These are phyloP conservation scores for Globisporangium paddicum DNA, from an alignment of 352 stramenopile genomes.

Conservation along the genomic window DNA sequence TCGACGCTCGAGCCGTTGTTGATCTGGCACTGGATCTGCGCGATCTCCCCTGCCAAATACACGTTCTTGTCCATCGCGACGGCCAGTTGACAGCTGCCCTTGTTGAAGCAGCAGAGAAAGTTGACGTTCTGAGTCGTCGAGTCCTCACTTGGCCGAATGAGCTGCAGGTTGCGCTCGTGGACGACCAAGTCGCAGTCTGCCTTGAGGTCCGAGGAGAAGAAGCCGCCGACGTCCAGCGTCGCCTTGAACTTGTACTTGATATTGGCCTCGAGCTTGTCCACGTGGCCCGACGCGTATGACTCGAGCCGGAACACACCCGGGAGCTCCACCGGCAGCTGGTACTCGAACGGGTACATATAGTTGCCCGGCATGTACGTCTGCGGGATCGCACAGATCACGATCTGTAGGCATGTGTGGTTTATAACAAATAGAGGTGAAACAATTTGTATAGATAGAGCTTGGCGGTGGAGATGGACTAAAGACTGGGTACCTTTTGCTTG, in stretches of 20 bases:
- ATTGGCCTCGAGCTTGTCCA: constrained; percentile 42
- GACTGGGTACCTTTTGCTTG: constrained; percentile 42
- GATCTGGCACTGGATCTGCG: constrained; percentile 58
- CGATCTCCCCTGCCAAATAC: constrained; percentile 53
- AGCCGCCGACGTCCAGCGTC: constrained; percentile 54
- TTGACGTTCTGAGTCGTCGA: constrained; percentile 47
- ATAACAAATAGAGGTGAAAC: background rate
- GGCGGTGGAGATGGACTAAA: background rate
- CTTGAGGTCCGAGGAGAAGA: constrained; percentile 62
- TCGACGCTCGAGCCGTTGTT: constrained; percentile 51
- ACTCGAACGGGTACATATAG: constrained; percentile 70
- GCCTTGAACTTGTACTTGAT: constrained; percentile 83
- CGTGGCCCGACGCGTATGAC: constrained; percentile 34
- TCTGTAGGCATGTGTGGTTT: constrained; percentile 8
- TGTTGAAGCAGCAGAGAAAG: constrained; percentile 63
- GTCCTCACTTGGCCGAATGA: constrained; percentile 44
- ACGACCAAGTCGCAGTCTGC: constrained; percentile 49
- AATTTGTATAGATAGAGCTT: background rate
- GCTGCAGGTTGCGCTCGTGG: constrained; percentile 44
- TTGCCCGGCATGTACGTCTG: constrained; percentile 31
- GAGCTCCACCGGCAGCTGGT: constrained; percentile 42
- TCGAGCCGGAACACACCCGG: constrained; percentile 51
- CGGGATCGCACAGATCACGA: constrained; percentile 45
- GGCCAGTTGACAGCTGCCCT: constrained; percentile 43
- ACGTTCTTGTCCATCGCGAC: constrained; percentile 74